Percentiles rank a stretch among this genome's conserved stretches.
Evolutionary conservation across 192 early-diverging fungal species (phyloP).

Genomic region (Rhizophagus sp.): DNA sequence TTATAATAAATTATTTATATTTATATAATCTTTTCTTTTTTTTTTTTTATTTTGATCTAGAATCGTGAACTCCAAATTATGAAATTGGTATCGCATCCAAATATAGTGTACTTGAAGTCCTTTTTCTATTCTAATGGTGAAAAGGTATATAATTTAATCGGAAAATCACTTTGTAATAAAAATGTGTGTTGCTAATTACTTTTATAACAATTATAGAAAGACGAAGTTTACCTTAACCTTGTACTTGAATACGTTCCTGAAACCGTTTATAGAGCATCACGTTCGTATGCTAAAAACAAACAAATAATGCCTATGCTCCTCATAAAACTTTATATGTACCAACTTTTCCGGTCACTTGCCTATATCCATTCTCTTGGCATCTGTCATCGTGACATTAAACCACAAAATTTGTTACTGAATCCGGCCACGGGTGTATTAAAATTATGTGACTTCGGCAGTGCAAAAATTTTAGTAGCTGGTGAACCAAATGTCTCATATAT

Average conservation of each 20-base stretch:
- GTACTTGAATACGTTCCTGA: conserved; percentile 96
- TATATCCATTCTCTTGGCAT: conserved; percentile 97
- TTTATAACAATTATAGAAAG: conserved; percentile 51
- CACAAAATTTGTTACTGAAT: conserved; percentile 95
- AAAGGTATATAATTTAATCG: conserved; percentile 48
- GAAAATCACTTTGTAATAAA: neutral
- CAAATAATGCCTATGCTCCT: conserved; percentile 93
- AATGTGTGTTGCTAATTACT: neutral
- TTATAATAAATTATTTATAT: conserved; percentile 25
- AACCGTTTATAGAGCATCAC: conserved; percentile 92
- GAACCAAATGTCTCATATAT: conserved; percentile 99
- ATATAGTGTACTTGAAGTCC: conserved; percentile 86
- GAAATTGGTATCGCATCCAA: conserved; percentile 88
- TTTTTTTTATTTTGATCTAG: conserved; percentile 44
- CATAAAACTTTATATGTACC: conserved; percentile 99
- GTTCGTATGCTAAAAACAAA: conserved; percentile 88
- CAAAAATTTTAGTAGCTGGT: conserved; percentile 90
- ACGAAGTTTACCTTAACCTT: conserved; percentile 96
- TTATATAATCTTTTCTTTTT: conserved; percentile 1
- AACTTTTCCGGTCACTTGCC: conserved; percentile 93
- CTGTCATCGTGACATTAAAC: conserved; percentile 99
- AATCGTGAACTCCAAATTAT: conserved; percentile 94
- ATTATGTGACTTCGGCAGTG: conserved; percentile 97
- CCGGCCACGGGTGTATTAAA: conserved; percentile 90
- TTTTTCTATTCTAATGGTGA: conserved; percentile 97